Base-by-base conservation (phyloP, 805 yeast genomes). In the Jamesozyma gamospora region DNA sequence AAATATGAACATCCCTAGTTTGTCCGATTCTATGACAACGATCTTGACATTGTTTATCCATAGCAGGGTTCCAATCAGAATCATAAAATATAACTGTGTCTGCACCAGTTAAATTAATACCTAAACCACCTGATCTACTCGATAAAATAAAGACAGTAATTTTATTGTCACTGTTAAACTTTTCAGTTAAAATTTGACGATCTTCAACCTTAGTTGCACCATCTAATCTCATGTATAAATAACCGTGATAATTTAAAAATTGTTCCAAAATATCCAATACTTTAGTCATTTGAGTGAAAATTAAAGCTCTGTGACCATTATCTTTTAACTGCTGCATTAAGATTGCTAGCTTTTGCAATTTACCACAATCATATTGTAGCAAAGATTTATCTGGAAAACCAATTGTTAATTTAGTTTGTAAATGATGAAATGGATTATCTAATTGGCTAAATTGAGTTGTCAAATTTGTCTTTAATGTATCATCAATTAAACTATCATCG, bases 11-110 rank as follows among this genome's bases (percentile, higher is more conserved):
- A 58, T 92, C 98, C 54, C 98, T 72, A 14, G 94, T 86, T 61
- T 92, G 99, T 6, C 99, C 99, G 59, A 92, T 92, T 69, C 99
- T 81, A 60, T 92, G 99, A 64, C 97, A 92, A 61, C 99, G 79
- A 64, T 92, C 99, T 63, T 92, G 98, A 65, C 98, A 92, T 63
- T 92, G 99, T 56, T 87, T 86, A 60, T 92, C 99, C 96, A 92
- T 92, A 1, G 97, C 95, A 2, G 99, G 99, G 57, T 92, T 92
- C 98, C 98, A 90, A 63, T 90, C 98, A 2, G 96, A 86, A 62
- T 92, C 99, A 60, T 94, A 92, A 64, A 92, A 94, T 7, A 92
- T 86, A 33, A 92, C 99, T 0, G 98, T 92, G 55, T 92, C 99
- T 0, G 99, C 99, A 56, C 97, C 99, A 0, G 98, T 92, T 48